These are phyloP conservation scores for Pseudisothecium myosuroides DNA, from an alignment of 225 moss, liverwort and hornwort genomes.

Conservation along the genomic window DNA sequence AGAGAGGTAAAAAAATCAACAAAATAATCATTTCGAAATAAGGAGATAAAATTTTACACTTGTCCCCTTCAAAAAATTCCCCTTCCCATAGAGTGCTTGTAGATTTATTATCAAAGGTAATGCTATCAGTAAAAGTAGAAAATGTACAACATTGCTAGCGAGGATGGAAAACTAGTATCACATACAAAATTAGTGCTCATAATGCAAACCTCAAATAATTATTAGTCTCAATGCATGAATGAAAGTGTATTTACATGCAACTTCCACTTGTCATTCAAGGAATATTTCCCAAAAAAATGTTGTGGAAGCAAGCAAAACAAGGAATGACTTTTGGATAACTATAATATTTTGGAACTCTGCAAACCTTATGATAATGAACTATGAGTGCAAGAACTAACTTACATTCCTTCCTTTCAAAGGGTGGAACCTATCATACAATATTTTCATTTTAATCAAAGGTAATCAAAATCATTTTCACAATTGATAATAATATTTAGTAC, in stretches of 20 bases:
- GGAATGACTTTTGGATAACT: neutral
- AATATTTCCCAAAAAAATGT: no score
- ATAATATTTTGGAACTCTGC: neutral
- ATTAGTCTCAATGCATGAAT: neutral
- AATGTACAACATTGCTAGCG: neutral
- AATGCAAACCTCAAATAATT: neutral
- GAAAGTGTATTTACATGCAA: neutral
- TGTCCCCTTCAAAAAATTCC: no score
- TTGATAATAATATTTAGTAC: neutral
- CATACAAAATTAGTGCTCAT: neutral
- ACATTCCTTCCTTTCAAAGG: neutral
- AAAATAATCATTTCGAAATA: neutral
- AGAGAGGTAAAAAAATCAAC: rapidly evolving
- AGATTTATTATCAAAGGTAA: neutral
- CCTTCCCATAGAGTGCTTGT: neutral
- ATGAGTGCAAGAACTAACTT: neutral
- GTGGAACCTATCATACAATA: no score
- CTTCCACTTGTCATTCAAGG: neutral
- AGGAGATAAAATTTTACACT: neutral
- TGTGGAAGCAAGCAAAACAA: rapidly evolving
- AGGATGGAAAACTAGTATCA: neutral
- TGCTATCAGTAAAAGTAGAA: neutral
- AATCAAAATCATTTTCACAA: neutral
- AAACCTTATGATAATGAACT: no score
- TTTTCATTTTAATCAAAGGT: neutral